Conservation (phyloP, 441 rosid species). For the Theobroma grandiflorum region DNA sequence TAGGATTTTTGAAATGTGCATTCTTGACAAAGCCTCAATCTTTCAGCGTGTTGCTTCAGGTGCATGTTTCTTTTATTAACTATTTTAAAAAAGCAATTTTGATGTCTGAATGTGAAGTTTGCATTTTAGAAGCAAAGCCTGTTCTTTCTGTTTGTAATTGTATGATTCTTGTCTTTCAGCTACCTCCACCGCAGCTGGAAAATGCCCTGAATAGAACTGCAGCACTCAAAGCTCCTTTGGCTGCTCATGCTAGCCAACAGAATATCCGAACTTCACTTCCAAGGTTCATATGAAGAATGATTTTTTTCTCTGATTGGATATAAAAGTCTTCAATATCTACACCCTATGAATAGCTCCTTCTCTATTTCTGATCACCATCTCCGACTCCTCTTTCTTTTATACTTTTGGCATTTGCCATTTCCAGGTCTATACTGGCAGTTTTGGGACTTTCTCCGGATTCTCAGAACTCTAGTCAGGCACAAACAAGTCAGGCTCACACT, state of each 20-base stretch:
- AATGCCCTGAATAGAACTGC: constrained; percentile 81
- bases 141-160: constrained; percentile 23
- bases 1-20: constrained; percentile 96
- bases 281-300: constrained; percentile 51
- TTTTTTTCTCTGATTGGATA: background rate
- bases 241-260: constrained; percentile 88
- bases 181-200: constrained; percentile 95
- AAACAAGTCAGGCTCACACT: constrained; percentile 60
- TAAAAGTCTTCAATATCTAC: background rate
- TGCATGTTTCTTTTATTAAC: constrained; percentile 36
- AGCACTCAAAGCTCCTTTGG: constrained; percentile 81
- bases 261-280: constrained; percentile 84
- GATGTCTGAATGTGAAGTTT: background rate
- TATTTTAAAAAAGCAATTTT: background rate
- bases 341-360: background rate
- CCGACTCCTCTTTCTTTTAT: background rate
- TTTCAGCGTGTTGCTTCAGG: constrained; percentile 95
- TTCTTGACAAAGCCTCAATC: constrained; percentile 91
- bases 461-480: constrained; percentile 63
- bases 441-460: constrained; percentile 80
- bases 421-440: constrained; percentile 80
- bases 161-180: constrained; percentile 51
- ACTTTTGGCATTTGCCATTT: constrained; percentile 29
- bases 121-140: constrained; percentile 10
- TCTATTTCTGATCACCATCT: constrained; percentile 17